Conservation (phyloP, 768 basidiomycete species). For the Clitopilus passeckerianus region DNA sequence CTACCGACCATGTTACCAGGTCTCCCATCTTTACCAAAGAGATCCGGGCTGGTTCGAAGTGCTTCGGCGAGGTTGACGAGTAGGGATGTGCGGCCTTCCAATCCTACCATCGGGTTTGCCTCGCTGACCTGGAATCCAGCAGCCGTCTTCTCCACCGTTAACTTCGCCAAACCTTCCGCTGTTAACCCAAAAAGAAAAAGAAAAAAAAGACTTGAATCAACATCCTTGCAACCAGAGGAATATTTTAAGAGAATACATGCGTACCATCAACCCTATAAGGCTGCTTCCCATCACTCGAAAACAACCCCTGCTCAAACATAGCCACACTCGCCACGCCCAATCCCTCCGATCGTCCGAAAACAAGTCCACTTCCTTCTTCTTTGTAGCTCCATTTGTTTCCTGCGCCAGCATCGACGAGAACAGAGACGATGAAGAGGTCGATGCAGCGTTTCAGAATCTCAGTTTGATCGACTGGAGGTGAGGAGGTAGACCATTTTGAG, state of each 20-base stretch:
- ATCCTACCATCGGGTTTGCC: slow-evolving; percentile 83
- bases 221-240: no score
- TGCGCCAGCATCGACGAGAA: slow-evolving; percentile 92
- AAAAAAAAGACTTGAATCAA: no score
- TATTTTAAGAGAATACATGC: slow-evolving; percentile 18
- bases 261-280: slow-evolving; percentile 79
- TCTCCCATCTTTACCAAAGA: slow-evolving; percentile 71
- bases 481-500: slow-evolving; percentile 42
- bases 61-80: slow-evolving; percentile 71
- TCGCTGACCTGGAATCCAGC: slow-evolving; percentile 75
- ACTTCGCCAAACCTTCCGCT: slow-evolving; percentile 68
- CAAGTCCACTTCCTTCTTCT: slow-evolving; percentile 49
- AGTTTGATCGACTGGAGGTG: slow-evolving; percentile 37
- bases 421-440: slow-evolving; percentile 88
- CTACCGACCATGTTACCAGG: slow-evolving; percentile 82
- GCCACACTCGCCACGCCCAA: slow-evolving; percentile 86
- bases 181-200: background rate
- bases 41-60: slow-evolving; percentile 54
- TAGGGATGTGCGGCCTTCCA: slow-evolving; percentile 80
- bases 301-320: slow-evolving; percentile 84
- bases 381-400: slow-evolving; percentile 77
- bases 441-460: slow-evolving; percentile 72
- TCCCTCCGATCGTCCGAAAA: slow-evolving; percentile 70
- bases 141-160: slow-evolving; percentile 58
- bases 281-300: slow-evolving; percentile 60